Percentiles rank a stretch among this genome's conserved stretches.
Conservation (phyloP, 352 stramenopile genomes). For the Phytophthora tubulina region DNA sequence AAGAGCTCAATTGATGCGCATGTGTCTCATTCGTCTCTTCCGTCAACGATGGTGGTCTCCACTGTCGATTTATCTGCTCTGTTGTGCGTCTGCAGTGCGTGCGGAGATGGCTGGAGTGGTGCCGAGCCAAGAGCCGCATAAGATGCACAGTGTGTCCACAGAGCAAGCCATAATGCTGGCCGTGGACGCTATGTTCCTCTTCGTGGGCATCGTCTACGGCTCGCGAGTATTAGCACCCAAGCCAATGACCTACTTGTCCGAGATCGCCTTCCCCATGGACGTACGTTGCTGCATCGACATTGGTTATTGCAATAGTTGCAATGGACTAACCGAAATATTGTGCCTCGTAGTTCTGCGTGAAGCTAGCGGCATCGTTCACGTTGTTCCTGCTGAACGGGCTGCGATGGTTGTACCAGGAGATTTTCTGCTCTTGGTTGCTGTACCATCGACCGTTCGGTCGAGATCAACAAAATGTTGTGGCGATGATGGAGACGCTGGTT, state of each 20-base stretch:
- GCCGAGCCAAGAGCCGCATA: conserved; percentile 11
- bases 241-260: conserved; percentile 81
- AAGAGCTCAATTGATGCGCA: conserved; percentile 5
- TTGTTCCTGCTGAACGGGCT: conserved; percentile 60
- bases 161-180: conserved; percentile 42
- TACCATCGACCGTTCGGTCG: conserved; percentile 38
- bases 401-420: conserved; percentile 61
- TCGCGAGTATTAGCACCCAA: conserved; percentile 59
- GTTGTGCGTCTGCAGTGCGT: not conserved
- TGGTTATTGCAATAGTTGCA: not conserved
- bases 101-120: conserved; percentile 26
- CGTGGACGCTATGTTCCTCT: conserved; percentile 57
- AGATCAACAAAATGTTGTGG: conserved; percentile 49
- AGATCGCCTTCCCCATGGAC: conserved; percentile 79
- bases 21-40: conserved; percentile 36
- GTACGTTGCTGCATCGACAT: conserved; percentile 26
- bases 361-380: conserved; percentile 57
- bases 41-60: not conserved
- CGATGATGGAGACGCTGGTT: conserved; percentile 64
- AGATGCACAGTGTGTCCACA: conserved; percentile 21
- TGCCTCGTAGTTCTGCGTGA: conserved; percentile 62
- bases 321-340: conserved; percentile 7
- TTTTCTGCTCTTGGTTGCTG: conserved; percentile 53
- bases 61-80: conserved; percentile 7
- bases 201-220: conserved; percentile 64